These are phyloP conservation scores for Oidium heveae DNA, from an alignment of 2,329 filamentous ascomycete species.

Conservation along the genomic window DNA sequence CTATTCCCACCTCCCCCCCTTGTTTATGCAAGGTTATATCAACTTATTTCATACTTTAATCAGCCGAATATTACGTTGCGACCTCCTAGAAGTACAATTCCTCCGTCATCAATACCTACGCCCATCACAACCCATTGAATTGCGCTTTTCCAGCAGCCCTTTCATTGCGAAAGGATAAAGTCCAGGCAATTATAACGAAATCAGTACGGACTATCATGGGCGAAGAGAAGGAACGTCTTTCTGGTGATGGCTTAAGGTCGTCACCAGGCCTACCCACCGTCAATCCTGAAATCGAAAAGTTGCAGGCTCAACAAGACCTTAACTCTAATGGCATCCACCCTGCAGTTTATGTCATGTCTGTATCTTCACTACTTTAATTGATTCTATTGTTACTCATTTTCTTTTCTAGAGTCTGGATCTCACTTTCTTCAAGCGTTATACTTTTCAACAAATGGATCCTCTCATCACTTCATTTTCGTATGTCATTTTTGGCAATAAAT, in stretches of 20 bases:
- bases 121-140: neutral
- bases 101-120: neutral
- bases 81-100: neutral
- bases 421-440: slow-evolving; percentile 79
- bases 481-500: slow-evolving; percentile 15
- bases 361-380: slow-evolving; percentile 4
- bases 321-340: slow-evolving; percentile 24
- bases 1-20: neutral
- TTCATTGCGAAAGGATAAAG: neutral
- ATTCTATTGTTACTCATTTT: neutral
- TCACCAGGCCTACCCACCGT: slow-evolving; percentile 50
- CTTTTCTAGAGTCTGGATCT: slow-evolving; percentile 58
- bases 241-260: slow-evolving; percentile 45
- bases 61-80: neutral
- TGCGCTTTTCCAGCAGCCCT: neutral
- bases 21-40: neutral
- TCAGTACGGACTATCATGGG: slow-evolving; percentile 23
- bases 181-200: neutral
- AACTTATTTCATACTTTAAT: neutral
- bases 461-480: slow-evolving; percentile 61
- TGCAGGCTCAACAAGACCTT: slow-evolving; percentile 20
- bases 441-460: slow-evolving; percentile 99
- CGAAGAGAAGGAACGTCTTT: slow-evolving; percentile 65
- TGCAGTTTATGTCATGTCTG: slow-evolving; percentile 50
- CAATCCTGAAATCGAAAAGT: slow-evolving; percentile 43